Conservation (phyloP, 345 rosid genomes). For the Eucalyptus leucophloia region DNA sequence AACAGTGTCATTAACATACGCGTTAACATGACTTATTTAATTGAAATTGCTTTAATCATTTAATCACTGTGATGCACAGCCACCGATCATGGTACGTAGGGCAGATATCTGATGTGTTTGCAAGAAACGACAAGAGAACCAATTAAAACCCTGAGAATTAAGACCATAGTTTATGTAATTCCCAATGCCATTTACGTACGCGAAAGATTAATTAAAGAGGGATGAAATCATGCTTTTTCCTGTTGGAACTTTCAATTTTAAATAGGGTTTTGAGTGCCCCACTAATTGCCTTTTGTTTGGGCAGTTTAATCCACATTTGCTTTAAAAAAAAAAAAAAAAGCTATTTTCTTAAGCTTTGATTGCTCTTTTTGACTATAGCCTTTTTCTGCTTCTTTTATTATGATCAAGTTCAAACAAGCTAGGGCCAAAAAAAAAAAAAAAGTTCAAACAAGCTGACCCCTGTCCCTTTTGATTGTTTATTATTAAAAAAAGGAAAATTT, state of each 20-base stretch:
- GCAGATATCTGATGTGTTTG: not conserved
- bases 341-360: conserved; percentile 1
- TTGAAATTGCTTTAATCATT: not conserved
- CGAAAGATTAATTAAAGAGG: not conserved
- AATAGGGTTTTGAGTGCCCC: not conserved
- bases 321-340: not conserved
- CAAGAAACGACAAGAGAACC: not conserved
- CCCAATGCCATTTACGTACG: conserved; percentile 40
- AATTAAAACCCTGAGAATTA: conserved; percentile 5
- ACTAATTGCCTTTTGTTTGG: conserved; percentile 4
- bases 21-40: not conserved
- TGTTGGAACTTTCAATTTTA: not conserved
- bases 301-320: conserved; percentile 13
- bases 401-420: conserved; percentile 10
- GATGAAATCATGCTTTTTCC: not conserved
- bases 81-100: not conserved
- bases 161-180: conserved; percentile 16
- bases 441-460: conserved; percentile 8
- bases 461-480: not conserved
- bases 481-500: not conserved
- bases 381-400: not conserved
- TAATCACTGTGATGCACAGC: not conserved
- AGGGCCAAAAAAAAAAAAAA: too few relatives aligned
- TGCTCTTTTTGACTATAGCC: conserved; percentile 30
- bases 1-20: not conserved